Evolutionary conservation across 2,329 filamentous ascomycete species (phyloP), one percentile per base, ranked within the genome.

Genomic region (Trichophyton mentagrophytes): DNA sequence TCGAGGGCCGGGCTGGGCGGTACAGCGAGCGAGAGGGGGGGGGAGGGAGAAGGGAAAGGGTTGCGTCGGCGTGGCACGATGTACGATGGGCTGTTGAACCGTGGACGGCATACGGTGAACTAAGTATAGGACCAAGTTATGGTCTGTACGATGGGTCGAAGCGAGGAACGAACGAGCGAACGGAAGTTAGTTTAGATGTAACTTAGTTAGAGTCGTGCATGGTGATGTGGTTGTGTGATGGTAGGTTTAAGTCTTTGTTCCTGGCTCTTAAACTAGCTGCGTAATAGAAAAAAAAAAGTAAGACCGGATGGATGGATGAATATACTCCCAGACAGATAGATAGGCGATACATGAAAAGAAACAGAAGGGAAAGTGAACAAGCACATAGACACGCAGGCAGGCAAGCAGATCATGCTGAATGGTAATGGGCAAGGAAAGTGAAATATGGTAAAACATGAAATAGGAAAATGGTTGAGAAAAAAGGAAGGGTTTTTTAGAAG

Each of bases 21-120:
- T 17, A 51, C 46, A 3, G 22, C 7, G 46, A 25, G 46, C 4
- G 46, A 25, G 22, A 49, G 17, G 17, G 46, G 8, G 27, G 20
- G 46, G 6, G 22, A 27, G 25, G 22, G 51, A 9, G 6, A 20
- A 22, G 27, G n/a, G 15, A 17, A 30, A 55, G 51, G 51, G 51
- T 55, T 55, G 51, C 51, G 51, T 55, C 51, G 51, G 51, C 51
- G 51, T 55, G n/a, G 51, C 11, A 55, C 51, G 51, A 55, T 55
- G 51, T 38, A 38, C 33, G 33, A 38, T 38, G 33, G 33, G 11
- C 33, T 9, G 33, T 38, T 38, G 33, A 38, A 38, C 33, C 9
- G 11, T 38, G 33, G 33, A 13, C 33, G 33, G 33, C 9, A 38
- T 1, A 38, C 1, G 33, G 9, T 13, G 33, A 13, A 4, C 33